Evolutionary conservation across 139 green algal species (phyloP).

Genomic region (Chlorella sorokiniana): DNA sequence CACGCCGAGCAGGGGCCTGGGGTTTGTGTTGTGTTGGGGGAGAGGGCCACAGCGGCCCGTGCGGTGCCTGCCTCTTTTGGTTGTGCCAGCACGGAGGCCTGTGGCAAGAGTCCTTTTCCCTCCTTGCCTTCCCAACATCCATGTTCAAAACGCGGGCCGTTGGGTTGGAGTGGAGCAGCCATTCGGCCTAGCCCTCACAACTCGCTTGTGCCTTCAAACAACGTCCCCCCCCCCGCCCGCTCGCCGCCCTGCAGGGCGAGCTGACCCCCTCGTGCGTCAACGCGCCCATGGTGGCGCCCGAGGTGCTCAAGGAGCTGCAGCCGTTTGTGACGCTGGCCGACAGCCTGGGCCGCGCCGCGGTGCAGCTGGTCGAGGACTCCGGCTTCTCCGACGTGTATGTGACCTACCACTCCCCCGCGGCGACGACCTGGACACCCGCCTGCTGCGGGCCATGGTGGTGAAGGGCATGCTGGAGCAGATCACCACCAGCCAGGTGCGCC

Average conservation of each 20-base stretch:
- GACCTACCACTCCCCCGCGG: conserved; percentile 79
- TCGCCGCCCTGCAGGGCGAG: conserved; percentile 62
- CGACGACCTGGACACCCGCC: conserved; percentile 91
- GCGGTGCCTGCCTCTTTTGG: too few relatives aligned
- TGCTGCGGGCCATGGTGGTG: conserved; percentile 94
- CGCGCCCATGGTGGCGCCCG: conserved; percentile 90
- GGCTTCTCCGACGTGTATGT: conserved; percentile 86
- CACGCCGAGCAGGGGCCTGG: background rate
- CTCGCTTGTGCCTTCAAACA: background rate
- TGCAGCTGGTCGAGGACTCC: conserved; percentile 64
- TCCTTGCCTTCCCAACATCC: too few relatives aligned
- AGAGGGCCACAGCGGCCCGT: too few relatives aligned
- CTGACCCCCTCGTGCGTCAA: conserved; percentile 90
- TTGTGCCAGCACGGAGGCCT: too few relatives aligned
- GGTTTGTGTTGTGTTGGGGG: too few relatives aligned
- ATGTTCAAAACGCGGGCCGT: too few relatives aligned
- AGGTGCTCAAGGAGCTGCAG: conserved; percentile 91
- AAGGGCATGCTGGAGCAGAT: conserved; percentile 84
- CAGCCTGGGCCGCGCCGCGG: conserved; percentile 71
- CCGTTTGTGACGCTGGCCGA: conserved; percentile 86
- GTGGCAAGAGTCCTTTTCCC: too few relatives aligned
- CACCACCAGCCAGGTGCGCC: conserved; percentile 28
- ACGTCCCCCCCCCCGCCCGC: conserved; percentile 5
- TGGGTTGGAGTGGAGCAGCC: too few relatives aligned
- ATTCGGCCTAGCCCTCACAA: too few relatives aligned